These are phyloP conservation scores for Pseudocercospora crystallina DNA, from an alignment of 2,329 filamentous ascomycete species.

Conservation along the genomic window DNA sequence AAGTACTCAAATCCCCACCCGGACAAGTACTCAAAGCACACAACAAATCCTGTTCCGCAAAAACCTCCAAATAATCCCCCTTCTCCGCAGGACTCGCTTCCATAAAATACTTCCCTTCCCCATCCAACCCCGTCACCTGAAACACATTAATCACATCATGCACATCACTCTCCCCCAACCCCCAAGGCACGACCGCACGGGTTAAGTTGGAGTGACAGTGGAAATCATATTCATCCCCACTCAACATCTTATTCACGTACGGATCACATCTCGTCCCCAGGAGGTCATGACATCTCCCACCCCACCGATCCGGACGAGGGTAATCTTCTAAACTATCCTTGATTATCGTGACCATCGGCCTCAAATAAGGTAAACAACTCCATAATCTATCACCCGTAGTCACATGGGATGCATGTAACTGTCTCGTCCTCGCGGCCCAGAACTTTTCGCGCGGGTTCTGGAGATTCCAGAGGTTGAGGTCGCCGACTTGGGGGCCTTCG, in stretches of 20 bases:
- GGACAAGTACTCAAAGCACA: constrained; percentile 69
- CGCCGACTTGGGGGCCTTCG: constrained; percentile 73
- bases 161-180: constrained; percentile 70
- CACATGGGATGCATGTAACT: constrained; percentile 76
- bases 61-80: constrained; percentile 69
- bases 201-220: constrained; percentile 83
- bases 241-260: constrained; percentile 75
- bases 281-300: constrained; percentile 70
- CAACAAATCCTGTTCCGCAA: constrained; percentile 75
- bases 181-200: constrained; percentile 67
- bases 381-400: constrained; percentile 71
- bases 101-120: constrained; percentile 75
- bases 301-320: constrained; percentile 51
- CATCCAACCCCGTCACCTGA: constrained; percentile 76
- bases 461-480: constrained; percentile 78
- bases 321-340: constrained; percentile 59
- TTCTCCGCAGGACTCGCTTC: constrained; percentile 57
- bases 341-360: constrained; percentile 69
- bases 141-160: constrained; percentile 87
- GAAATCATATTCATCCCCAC: constrained; percentile 70
- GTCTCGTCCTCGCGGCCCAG: constrained; percentile 76
- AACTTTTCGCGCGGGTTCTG: constrained; percentile 76
- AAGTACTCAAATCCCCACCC: constrained; percentile 76
- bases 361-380: constrained; percentile 74
- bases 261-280: constrained; percentile 82